phyloP scores from a whole-genome alignment of 2,329 filamentous ascomycete species.

The Xylaria hypoxylon region DNA sequence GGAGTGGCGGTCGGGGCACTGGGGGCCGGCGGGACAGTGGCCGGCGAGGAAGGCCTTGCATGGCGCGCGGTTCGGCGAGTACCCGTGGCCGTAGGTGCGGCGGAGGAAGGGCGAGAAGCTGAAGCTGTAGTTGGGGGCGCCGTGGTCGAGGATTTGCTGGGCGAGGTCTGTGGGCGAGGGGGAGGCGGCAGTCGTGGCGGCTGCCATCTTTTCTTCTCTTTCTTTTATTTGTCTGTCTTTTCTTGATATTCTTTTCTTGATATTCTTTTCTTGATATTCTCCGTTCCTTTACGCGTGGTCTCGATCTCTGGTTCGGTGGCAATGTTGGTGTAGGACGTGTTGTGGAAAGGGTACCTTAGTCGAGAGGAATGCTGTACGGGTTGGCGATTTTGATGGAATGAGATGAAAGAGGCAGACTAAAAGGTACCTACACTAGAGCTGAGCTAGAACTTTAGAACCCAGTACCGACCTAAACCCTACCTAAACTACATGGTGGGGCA shows the following conservation, averaged over 20 bases:
- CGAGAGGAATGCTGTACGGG: too few relatives aligned
- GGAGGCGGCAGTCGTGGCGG: conserved; percentile 43
- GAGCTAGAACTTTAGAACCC: too few relatives aligned
- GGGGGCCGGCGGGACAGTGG: conserved; percentile 85
- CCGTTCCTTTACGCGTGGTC: too few relatives aligned
- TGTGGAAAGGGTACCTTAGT: too few relatives aligned
- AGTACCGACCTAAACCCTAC: too few relatives aligned
- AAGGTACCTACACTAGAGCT: too few relatives aligned
- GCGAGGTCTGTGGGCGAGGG: conserved; percentile 52
- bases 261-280: neutral
- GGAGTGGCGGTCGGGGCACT: conserved; percentile 85
- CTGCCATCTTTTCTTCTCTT: conserved; percentile 21
- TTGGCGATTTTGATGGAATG: too few relatives aligned
- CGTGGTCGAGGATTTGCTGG: conserved; percentile 67
- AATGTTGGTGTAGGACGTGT: too few relatives aligned
- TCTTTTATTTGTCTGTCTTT: neutral
- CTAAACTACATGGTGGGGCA: neutral
- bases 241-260: neutral
- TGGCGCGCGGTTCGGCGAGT: conserved; percentile 80
- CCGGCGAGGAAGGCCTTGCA: conserved; percentile 89
- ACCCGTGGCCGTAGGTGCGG: conserved; percentile 84
- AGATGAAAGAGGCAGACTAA: too few relatives aligned
- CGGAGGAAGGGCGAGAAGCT: conserved; percentile 88
- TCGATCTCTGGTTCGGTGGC: too few relatives aligned
- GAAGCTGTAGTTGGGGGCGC: conserved; percentile 73